A percentile compares a stretch with the other conserved stretches of the same genome.
phyloP scores from a whole-genome alignment of 2,329 filamentous ascomycete species.

The Arthrobotrys entomopaga region DNA sequence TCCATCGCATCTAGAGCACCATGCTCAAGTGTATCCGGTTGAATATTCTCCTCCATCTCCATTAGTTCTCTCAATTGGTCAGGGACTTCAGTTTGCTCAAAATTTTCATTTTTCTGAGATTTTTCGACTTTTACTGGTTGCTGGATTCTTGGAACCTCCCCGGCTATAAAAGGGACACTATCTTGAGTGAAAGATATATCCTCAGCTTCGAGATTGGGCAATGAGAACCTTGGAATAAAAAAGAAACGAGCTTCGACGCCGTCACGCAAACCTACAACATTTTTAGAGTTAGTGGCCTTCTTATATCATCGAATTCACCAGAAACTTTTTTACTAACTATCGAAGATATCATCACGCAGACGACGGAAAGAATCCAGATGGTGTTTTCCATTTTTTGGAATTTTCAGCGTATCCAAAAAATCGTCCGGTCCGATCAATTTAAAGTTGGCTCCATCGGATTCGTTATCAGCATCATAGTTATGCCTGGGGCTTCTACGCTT shows the following conservation, averaged over 20 bases:
- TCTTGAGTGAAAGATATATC: background rate
- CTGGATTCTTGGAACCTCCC: background rate
- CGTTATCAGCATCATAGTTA: background rate
- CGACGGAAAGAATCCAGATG: conserved; percentile 21
- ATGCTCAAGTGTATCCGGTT: background rate
- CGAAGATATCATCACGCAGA: conserved; percentile 40
- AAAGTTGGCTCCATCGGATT: conserved; percentile 21
- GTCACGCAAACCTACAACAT: conserved; percentile 25
- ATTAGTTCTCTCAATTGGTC: background rate
- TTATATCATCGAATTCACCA: background rate
- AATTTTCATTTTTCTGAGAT: too few relatives aligned
- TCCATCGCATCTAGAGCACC: conserved; percentile 19
- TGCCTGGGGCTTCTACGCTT: conserved; percentile 9
- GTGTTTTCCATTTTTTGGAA: conserved; percentile 12
- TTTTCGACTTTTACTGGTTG: too few relatives aligned
- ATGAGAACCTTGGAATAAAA: conserved; percentile 23
- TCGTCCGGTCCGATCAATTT: conserved; percentile 40
- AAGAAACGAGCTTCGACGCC: conserved; percentile 27
- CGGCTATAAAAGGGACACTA: background rate
- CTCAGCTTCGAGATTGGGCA: background rate
- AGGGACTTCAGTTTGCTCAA: too few relatives aligned
- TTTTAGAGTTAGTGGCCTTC: background rate
- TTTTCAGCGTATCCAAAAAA: conserved; percentile 32
- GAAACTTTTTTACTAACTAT: conserved; percentile 28
- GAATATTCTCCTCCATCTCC: background rate